phyloP scores from a whole-genome alignment of 805 yeast genomes.

The Ogataea saltuana region DNA sequence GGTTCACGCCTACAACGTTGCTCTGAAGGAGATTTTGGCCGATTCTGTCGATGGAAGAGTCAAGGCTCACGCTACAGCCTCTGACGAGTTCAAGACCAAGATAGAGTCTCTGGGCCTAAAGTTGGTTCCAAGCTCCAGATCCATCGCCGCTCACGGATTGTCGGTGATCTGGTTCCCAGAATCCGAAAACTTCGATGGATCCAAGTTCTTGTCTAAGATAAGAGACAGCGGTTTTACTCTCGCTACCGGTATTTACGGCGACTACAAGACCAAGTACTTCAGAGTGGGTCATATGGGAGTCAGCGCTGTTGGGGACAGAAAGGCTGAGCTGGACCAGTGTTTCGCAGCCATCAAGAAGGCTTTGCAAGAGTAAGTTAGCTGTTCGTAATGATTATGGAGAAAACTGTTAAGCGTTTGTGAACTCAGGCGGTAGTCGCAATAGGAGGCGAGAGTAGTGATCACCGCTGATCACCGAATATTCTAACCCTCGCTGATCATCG shows the following conservation, averaged over 20 bases:
- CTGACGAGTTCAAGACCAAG: conserved; percentile 63
- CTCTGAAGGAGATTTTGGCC: conserved; percentile 67
- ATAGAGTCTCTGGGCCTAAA: conserved; percentile 62
- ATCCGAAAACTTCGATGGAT: conserved; percentile 64
- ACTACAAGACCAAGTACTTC: conserved; percentile 77
- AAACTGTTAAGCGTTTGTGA: too few species aligned
- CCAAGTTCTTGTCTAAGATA: conserved; percentile 59
- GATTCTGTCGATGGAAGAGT: conserved; percentile 58
- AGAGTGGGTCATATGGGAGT: conserved; percentile 97
- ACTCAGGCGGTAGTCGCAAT: too few species aligned
- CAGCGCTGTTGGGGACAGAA: conserved; percentile 56
- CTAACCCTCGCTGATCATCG: too few species aligned
- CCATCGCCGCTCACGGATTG: conserved; percentile 81
- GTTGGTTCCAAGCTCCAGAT: conserved; percentile 58
- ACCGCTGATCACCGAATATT: too few species aligned
- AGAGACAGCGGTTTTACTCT: conserved; percentile 68
- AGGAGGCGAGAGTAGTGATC: too few species aligned
- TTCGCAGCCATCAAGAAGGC: conserved; percentile 47
- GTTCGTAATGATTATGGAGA: too few species aligned
- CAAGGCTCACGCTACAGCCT: conserved; percentile 59
- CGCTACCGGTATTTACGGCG: conserved; percentile 90
- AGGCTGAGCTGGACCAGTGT: conserved; percentile 55
- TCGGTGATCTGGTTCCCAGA: conserved; percentile 85
- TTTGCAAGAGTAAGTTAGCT: conserved; percentile 29
- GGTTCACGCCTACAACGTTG: conserved; percentile 74